phyloP scores from a whole-genome alignment of 2,329 filamentous ascomycete genomes.

The Cladophialophora carrionii region DNA sequence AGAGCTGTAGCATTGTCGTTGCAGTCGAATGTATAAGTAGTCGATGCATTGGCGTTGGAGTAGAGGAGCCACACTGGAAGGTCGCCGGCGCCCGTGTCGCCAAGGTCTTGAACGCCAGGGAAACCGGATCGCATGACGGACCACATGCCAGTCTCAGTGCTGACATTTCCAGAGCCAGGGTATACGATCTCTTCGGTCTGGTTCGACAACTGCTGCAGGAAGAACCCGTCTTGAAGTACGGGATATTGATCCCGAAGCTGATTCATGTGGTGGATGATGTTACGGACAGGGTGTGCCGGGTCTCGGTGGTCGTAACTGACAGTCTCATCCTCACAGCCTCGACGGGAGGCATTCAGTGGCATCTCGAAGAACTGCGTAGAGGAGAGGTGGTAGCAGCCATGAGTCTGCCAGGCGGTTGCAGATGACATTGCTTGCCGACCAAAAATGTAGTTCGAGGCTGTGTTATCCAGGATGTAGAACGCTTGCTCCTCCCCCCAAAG shows the following conservation, averaged over 20 bases:
- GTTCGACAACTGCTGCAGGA: conserved; percentile 60
- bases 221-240: conserved; percentile 63
- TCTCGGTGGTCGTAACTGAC: conserved; percentile 66
- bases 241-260: conserved; percentile 61
- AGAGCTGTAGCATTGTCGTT: conserved; percentile 43
- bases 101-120: conserved; percentile 57
- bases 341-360: conserved; percentile 58
- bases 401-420: conserved; percentile 64
- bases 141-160: conserved; percentile 64
- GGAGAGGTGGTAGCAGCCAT: conserved; percentile 64
- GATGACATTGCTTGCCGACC: conserved; percentile 66
- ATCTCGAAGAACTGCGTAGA: conserved; percentile 62
- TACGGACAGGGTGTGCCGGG: conserved; percentile 63
- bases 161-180: conserved; percentile 56
- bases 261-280: conserved; percentile 65
- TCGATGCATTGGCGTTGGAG: conserved; percentile 53
- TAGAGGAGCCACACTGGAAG: conserved; percentile 53
- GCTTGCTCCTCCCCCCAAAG: conserved; percentile 69
- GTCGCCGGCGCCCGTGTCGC: conserved; percentile 40
- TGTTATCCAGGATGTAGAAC: conserved; percentile 66
- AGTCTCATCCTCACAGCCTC: conserved; percentile 53
- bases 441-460: conserved; percentile 67
- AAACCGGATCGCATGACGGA: conserved; percentile 59
- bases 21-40: conserved; percentile 63
- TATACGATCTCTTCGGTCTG: conserved; percentile 56